These are phyloP conservation scores for Gastrolobium bilobum DNA, from an alignment of 306 rosid genomes.

Conservation along the genomic window DNA sequence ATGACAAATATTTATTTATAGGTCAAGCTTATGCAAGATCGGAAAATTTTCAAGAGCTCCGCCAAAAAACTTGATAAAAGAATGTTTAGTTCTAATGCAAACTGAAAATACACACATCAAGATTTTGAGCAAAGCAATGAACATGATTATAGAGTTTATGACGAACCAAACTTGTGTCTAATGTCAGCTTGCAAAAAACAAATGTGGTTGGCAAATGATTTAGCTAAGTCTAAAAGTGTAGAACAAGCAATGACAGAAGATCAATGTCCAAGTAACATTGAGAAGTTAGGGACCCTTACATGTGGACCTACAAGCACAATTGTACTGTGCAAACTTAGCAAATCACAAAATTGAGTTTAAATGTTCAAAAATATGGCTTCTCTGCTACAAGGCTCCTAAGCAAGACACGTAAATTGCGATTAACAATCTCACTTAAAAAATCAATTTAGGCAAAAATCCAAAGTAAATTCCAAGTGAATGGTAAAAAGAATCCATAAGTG, in stretches of 20 bases:
- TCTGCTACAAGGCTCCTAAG: neutral
- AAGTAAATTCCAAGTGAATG: neutral
- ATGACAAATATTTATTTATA: neutral
- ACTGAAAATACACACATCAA: slow-evolving; percentile 1
- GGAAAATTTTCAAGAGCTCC: neutral
- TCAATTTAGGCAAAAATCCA: neutral
- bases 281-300: neutral
- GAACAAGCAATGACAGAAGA: neutral
- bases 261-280: neutral
- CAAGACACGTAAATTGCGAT: neutral
- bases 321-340: neutral
- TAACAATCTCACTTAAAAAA: neutral
- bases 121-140: neutral
- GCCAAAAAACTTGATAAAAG: slow-evolving; percentile 1
- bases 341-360: neutral
- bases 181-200: neutral
- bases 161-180: slow-evolving; percentile 13
- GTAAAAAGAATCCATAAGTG: neutral
- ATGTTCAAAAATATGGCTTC: neutral
- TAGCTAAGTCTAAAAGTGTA: slow-evolving; percentile 17
- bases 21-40: neutral
- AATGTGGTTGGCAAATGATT: neutral
- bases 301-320: neutral
- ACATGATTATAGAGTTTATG: slow-evolving; percentile 1
- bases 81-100: neutral